These are phyloP conservation scores for Kwoniella mangroviensis DNA, from an alignment of 768 basidiomycete genomes.

Conservation along the genomic window DNA sequence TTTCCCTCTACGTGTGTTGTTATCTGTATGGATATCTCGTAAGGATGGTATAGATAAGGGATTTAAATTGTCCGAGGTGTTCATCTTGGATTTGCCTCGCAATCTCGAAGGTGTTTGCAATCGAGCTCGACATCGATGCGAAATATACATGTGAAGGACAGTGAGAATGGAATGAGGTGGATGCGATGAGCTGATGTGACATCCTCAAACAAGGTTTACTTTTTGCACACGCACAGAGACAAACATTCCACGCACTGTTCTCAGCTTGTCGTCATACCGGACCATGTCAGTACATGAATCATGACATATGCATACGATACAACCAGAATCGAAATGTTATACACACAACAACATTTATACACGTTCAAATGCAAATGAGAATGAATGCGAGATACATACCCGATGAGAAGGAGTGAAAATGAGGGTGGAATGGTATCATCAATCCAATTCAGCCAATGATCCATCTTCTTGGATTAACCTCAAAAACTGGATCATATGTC, in stretches of 20 bases:
- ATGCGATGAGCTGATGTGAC: background rate
- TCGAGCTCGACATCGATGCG: too few species aligned
- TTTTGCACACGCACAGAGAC: background rate
- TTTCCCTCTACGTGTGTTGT: background rate
- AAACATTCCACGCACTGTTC: too few species aligned
- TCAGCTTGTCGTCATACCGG: background rate
- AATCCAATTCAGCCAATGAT: conserved; percentile 11
- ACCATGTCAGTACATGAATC: background rate
- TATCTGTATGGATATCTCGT: background rate
- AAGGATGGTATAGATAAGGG: background rate
- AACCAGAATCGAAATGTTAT: background rate
- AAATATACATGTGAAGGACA: background rate
- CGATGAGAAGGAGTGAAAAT: too few species aligned
- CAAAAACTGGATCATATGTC: conserved; percentile 26
- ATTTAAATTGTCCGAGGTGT: background rate
- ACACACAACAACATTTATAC: too few species aligned
- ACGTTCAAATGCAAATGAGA: too few species aligned
- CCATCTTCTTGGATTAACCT: conserved; percentile 35
- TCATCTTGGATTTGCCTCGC: background rate
- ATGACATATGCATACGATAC: background rate
- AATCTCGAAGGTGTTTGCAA: background rate
- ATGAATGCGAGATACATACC: too few species aligned
- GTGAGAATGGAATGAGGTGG: background rate
- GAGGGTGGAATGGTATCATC: too few species aligned
- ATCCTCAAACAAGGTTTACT: background rate